Conservation (phyloP, 192 early-diverging fungal genomes). For the Backusella westeae region DNA sequence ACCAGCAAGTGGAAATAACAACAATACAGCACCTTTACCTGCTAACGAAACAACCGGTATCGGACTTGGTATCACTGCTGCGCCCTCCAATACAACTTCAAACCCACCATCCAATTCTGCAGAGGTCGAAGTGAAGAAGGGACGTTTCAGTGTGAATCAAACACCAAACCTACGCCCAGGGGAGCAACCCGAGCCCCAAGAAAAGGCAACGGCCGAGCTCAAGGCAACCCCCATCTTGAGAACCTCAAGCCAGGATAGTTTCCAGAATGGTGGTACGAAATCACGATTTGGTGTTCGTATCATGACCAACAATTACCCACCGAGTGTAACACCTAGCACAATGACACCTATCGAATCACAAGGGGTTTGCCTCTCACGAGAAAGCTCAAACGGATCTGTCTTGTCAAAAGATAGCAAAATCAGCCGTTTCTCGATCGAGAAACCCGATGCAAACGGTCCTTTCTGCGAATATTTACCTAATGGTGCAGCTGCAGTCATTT, state of each 20-base stretch:
- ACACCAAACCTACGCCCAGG: not conserved
- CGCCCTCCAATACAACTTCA: not conserved
- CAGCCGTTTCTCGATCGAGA: conserved; percentile 20
- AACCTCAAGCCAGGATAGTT: conserved; percentile 8
- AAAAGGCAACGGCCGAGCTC: not conserved
- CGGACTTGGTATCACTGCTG: conserved; percentile 3
- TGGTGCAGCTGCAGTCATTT: not conserved
- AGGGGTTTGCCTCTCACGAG: conserved; percentile 3
- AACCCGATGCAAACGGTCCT: not conserved
- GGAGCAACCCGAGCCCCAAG: not conserved
- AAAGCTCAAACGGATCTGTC: conserved; percentile 13
- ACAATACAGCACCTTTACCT: not conserved
- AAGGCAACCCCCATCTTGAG: not conserved
- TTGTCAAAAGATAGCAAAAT: conserved; percentile 13
- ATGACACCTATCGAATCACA: conserved; percentile 11
- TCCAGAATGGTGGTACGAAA: conserved; percentile 19
- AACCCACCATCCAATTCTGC: not conserved
- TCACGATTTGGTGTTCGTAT: conserved; percentile 9
- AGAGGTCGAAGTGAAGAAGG: conserved; percentile 42
- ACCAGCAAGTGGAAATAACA: not conserved
- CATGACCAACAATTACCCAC: not conserved
- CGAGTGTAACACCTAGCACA: not conserved
- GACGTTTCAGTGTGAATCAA: conserved; percentile 66
- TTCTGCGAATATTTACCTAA: not conserved
- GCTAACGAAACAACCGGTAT: not conserved